phyloP scores from a whole-genome alignment of 306 rosid genomes.

The Mimosa bimucronata region DNA sequence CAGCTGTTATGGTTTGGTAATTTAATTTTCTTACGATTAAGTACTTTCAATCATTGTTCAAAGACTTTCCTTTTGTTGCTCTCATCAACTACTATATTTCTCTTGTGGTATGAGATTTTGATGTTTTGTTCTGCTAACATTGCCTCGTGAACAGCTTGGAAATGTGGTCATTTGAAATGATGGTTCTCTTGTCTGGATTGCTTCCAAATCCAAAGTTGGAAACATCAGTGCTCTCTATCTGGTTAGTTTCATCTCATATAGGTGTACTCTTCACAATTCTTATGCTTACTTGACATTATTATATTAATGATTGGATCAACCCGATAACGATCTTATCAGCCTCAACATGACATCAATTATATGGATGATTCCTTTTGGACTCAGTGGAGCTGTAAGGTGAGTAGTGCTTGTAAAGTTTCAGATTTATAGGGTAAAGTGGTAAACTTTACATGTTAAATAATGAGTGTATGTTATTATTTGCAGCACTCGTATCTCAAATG shows the following conservation, averaged over 20 bases:
- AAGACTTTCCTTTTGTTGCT: not conserved
- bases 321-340: conserved; percentile 2
- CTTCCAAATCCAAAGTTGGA: conserved; percentile 70
- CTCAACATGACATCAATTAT: conserved; percentile 55
- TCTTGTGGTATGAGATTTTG: conserved; percentile 1
- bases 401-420: conserved; percentile 7
- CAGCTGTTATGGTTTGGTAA: conserved; percentile 81
- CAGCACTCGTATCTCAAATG: conserved; percentile 79
- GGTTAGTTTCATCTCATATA: conserved; percentile 45
- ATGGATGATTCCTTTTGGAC: conserved; percentile 85
- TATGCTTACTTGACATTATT: not conserved
- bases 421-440: not conserved
- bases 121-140: not conserved
- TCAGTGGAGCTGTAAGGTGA: conserved; percentile 80
- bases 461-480: conserved; percentile 8
- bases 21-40: conserved; percentile 14
- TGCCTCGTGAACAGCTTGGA: conserved; percentile 52
- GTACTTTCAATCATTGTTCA: not conserved
- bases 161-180: conserved; percentile 66
- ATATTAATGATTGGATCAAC: not conserved
- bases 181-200: conserved; percentile 70
- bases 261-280: not conserved
- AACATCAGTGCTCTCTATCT: conserved; percentile 68
- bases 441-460: not conserved
- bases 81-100: too few species aligned